These are phyloP conservation scores for Evernia prunastri DNA, from an alignment of 495 filamentous ascomycete species.

Conservation along the genomic window DNA sequence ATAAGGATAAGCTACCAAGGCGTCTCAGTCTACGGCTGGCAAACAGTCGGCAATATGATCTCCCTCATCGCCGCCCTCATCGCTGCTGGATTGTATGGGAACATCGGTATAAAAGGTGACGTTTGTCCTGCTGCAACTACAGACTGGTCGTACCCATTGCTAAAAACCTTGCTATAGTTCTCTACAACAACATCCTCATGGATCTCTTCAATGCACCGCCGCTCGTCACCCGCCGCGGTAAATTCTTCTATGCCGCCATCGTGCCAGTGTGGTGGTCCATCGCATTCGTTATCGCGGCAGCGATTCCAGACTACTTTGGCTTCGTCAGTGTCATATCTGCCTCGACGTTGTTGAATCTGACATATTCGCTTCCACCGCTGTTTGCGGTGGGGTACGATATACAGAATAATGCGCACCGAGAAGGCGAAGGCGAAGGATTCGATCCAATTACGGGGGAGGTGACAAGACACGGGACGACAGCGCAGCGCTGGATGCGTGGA, in stretches of 20 bases:
- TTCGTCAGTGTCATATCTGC: constrained; percentile 40
- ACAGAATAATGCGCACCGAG: constrained; percentile 37
- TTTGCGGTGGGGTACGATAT: constrained; percentile 42
- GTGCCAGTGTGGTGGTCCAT: constrained; percentile 53
- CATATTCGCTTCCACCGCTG: constrained; percentile 43
- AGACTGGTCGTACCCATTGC: constrained; percentile 95
- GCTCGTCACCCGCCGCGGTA: constrained; percentile 43
- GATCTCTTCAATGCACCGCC: constrained; percentile 49
- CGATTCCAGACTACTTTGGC: constrained; percentile 46
- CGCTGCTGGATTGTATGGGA: constrained; percentile 53
- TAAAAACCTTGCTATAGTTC: constrained; percentile 84
- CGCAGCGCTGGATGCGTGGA: constrained; percentile 39
- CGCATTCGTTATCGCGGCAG: constrained; percentile 46
- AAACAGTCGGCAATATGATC: constrained; percentile 52
- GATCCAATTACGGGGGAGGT: constrained; percentile 39
- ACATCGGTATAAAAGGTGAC: constrained; percentile 65
- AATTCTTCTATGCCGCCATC: constrained; percentile 46
- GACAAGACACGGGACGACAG: constrained; percentile 28
- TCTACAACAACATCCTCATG: constrained; percentile 53
- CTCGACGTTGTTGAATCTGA: constrained; percentile 42
- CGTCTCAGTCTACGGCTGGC: constrained; percentile 43
- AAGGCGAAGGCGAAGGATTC: constrained; percentile 36
- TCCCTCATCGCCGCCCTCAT: constrained; percentile 47
- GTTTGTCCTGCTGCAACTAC: constrained; percentile 91
- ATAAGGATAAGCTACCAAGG: constrained; percentile 39